Evolutionary conservation across 1,284 basidiomycete genomes (phyloP).

Genomic region (Pseudomicrostroma phylloplanum): DNA sequence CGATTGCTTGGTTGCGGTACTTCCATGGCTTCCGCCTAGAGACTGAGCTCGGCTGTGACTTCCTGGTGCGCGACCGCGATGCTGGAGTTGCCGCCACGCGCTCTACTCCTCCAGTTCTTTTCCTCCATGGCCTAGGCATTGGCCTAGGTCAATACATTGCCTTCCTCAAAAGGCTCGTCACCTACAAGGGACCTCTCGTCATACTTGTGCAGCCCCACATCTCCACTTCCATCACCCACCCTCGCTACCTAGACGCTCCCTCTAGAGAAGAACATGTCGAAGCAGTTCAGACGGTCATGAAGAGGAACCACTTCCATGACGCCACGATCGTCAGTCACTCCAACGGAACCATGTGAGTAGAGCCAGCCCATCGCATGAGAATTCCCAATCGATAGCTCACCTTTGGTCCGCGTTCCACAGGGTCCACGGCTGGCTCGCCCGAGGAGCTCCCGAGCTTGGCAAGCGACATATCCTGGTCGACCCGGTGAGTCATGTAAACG

Average conservation of each 20-base stretch:
- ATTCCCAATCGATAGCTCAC: too few relatives aligned
- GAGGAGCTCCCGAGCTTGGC: constrained; percentile 17
- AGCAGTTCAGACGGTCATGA: constrained; percentile 9
- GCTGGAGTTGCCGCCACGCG: background rate
- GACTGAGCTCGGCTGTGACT: constrained; percentile 13
- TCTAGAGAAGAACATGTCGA: constrained; percentile 19
- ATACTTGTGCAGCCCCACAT: constrained; percentile 25
- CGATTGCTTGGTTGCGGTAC: constrained; percentile 6
- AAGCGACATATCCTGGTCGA: constrained; percentile 20
- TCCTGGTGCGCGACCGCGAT: constrained; percentile 17
- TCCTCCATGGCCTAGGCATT: constrained; percentile 29
- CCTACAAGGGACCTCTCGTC: constrained; percentile 17
- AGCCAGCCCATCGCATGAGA: too few relatives aligned
- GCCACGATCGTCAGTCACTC: constrained; percentile 16
- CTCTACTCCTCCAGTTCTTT: constrained; percentile 14
- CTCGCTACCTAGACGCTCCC: constrained; percentile 17
- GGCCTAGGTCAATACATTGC: constrained; percentile 23
- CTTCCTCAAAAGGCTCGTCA: constrained; percentile 15
- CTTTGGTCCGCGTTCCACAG: too few relatives aligned
- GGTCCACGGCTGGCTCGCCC: constrained; percentile 20
- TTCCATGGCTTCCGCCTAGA: constrained; percentile 13
- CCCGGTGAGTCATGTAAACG: constrained; percentile 12
- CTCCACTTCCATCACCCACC: constrained; percentile 13
- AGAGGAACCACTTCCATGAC: constrained; percentile 10
- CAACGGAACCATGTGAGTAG: constrained; percentile 21